phyloP scores from a whole-genome alignment of 2,329 filamentous ascomycete species.

The Epicoccum sorghinum region DNA sequence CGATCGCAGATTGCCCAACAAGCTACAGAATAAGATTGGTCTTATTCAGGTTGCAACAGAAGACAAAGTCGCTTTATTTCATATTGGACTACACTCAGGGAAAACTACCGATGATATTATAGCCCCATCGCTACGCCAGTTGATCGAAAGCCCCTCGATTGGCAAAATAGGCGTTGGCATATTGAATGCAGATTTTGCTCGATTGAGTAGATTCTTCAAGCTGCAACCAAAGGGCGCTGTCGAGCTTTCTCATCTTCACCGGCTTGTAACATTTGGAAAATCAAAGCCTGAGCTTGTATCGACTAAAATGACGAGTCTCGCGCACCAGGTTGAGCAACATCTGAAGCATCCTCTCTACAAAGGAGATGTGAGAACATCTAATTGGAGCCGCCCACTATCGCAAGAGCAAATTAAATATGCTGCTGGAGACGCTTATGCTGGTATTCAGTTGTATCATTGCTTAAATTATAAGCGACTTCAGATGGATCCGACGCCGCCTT shows the following conservation, averaged over 20 bases:
- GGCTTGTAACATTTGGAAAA: conserved; percentile 71
- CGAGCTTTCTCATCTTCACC: conserved; percentile 84
- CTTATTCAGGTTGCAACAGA: conserved; percentile 83
- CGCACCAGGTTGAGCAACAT: conserved; percentile 71
- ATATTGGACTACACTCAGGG: conserved; percentile 66
- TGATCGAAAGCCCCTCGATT: conserved; percentile 74
- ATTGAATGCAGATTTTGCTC: conserved; percentile 64
- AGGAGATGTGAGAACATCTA: conserved; percentile 74
- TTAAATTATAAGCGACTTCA: conserved; percentile 68
- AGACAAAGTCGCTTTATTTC: conserved; percentile 79
- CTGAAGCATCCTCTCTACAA: conserved; percentile 79
- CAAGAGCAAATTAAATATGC: conserved; percentile 73
- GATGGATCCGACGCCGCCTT: conserved; percentile 45
- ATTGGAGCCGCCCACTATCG: conserved; percentile 72
- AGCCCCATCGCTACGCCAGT: conserved; percentile 70
- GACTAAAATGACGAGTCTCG: conserved; percentile 65
- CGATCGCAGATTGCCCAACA: conserved; percentile 53
- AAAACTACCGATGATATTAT: conserved; percentile 61
- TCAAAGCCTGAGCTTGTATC: conserved; percentile 50
- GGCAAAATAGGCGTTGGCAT: conserved; percentile 81
- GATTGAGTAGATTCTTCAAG: conserved; percentile 69
- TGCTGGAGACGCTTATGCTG: conserved; percentile 87
- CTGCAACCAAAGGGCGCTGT: conserved; percentile 72
- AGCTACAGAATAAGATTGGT: conserved; percentile 73
- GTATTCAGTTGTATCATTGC: conserved; percentile 73